Conservation (phyloP, 2,329 filamentous ascomycete genomes). For the Alternaria gansuensis region DNA sequence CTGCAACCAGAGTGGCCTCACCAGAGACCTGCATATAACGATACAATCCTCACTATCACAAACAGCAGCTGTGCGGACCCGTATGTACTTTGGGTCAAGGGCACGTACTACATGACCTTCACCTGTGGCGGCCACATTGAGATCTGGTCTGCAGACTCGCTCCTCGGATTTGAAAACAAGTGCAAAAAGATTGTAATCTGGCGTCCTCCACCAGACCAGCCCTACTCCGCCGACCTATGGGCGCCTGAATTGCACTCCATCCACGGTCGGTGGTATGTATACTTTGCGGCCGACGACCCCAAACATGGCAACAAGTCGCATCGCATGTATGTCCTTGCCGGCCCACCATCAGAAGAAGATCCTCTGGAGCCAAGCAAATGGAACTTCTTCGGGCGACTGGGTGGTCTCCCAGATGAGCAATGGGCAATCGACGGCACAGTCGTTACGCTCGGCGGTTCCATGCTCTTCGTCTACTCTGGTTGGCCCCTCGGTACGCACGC, state of each 20-base stretch:
- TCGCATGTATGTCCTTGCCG: slow-evolving; percentile 58
- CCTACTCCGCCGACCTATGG: slow-evolving; percentile 61
- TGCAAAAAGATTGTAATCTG: slow-evolving; percentile 54
- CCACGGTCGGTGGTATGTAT: slow-evolving; percentile 64
- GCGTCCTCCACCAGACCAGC: slow-evolving; percentile 55
- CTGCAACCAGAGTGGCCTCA: slow-evolving; percentile 16
- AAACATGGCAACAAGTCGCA: slow-evolving; percentile 56
- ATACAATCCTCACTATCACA: slow-evolving; percentile 56
- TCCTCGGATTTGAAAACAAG: slow-evolving; percentile 53
- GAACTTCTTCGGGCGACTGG: slow-evolving; percentile 55
- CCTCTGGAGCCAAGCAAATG: slow-evolving; percentile 48
- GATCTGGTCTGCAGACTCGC: slow-evolving; percentile 54
- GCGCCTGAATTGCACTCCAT: slow-evolving; percentile 65
- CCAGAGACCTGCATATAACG: slow-evolving; percentile 45
- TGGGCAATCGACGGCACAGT: slow-evolving; percentile 61
- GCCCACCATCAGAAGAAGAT: slow-evolving; percentile 48
- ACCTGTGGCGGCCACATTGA: slow-evolving; percentile 57
- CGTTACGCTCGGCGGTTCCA: slow-evolving; percentile 49
- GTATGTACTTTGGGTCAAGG: slow-evolving; percentile 55
- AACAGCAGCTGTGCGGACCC: slow-evolving; percentile 55
- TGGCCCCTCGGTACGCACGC: slow-evolving; percentile 53
- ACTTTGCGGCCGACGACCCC: slow-evolving; percentile 57
- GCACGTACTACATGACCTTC: slow-evolving; percentile 59
- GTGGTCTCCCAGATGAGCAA: slow-evolving; percentile 54
- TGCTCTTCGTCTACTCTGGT: slow-evolving; percentile 59